Percentiles rank a stretch among this genome's conserved stretches.
These are phyloP conservation scores for Aureobasidium sp. DNA, from an alignment of 2,329 filamentous ascomycete species.

Conservation along the genomic window DNA sequence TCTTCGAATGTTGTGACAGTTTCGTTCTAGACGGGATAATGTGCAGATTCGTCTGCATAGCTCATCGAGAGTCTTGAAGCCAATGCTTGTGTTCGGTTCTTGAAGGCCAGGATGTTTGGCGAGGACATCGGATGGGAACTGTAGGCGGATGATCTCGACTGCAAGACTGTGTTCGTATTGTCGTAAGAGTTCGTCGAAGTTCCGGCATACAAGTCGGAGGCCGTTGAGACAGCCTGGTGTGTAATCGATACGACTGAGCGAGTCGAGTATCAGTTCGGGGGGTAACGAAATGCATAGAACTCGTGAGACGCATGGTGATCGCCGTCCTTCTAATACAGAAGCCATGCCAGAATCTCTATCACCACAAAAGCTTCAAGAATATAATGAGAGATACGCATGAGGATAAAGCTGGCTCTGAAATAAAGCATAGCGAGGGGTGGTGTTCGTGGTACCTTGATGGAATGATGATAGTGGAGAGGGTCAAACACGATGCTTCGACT, in stretches of 20 bases:
- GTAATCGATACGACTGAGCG: slow-evolving; percentile 25
- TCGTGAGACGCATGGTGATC: neutral
- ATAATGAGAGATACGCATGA: neutral
- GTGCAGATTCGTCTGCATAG: slow-evolving; percentile 21
- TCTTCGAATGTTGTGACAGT: slow-evolving; percentile 26
- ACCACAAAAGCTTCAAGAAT: neutral
- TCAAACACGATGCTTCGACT: neutral
- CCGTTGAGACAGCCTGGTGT: slow-evolving; percentile 19
- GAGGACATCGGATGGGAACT: slow-evolving; percentile 17
- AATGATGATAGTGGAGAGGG: neutral
- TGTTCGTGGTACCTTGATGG: neutral
- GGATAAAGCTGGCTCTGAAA: too few relatives aligned
- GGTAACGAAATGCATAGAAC: slow-evolving; percentile 18
- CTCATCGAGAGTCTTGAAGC: slow-evolving; percentile 20
- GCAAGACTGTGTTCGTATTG: slow-evolving; percentile 26
- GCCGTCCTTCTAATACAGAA: neutral
- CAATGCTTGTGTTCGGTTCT: slow-evolving; percentile 8
- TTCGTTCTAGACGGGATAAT: slow-evolving; percentile 20
- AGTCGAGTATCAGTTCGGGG: slow-evolving; percentile 25
- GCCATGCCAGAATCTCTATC: neutral
- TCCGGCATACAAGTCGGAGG: slow-evolving; percentile 24
- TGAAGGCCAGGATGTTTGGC: slow-evolving; percentile 22
- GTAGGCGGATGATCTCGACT: slow-evolving; percentile 20
- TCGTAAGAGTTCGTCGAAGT: slow-evolving; percentile 24
- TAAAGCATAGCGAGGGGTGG: neutral